These are phyloP conservation scores for Podila epicladia DNA, from an alignment of 192 early-diverging fungal species.

Conservation along the genomic window DNA sequence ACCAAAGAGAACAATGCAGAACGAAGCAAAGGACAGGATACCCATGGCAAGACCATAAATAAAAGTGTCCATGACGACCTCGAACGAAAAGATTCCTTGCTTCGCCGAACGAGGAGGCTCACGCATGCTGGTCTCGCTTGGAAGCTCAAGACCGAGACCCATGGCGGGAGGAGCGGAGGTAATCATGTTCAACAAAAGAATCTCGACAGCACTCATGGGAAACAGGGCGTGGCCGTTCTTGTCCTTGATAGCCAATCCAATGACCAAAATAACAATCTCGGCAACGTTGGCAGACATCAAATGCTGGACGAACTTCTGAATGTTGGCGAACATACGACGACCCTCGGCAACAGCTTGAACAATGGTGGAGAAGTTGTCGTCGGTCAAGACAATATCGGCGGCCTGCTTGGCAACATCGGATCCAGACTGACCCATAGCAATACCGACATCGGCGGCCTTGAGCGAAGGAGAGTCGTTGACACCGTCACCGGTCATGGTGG, in stretches of 20 bases:
- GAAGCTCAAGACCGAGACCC: conserved; percentile 76
- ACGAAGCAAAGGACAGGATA: conserved; percentile 68
- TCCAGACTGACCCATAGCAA: conserved; percentile 90
- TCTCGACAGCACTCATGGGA: conserved; percentile 80
- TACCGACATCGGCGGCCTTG: conserved; percentile 79
- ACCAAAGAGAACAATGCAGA: conserved; percentile 70
- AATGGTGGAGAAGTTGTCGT: conserved; percentile 86
- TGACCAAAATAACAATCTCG: conserved; percentile 72
- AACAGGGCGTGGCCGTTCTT: conserved; percentile 65
- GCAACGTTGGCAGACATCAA: conserved; percentile 77
- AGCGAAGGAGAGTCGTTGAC: conserved; percentile 80
- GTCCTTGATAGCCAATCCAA: conserved; percentile 79
- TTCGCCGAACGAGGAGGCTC: conserved; percentile 74
- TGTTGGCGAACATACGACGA: conserved; percentile 82
- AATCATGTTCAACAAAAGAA: conserved; percentile 82
- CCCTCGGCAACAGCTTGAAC: conserved; percentile 81
- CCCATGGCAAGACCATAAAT: conserved; percentile 77
- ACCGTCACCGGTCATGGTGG: conserved; percentile 90
- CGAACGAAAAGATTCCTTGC: conserved; percentile 72
- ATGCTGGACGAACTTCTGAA: conserved; percentile 74
- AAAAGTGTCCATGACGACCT: conserved; percentile 73
- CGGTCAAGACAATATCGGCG: conserved; percentile 87
- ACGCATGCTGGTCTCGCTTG: conserved; percentile 71
- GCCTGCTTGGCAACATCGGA: conserved; percentile 94
- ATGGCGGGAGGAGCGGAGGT: conserved; percentile 83